phyloP scores from a whole-genome alignment of 768 basidiomycete genomes.

The Lactarius hengduanensis region DNA sequence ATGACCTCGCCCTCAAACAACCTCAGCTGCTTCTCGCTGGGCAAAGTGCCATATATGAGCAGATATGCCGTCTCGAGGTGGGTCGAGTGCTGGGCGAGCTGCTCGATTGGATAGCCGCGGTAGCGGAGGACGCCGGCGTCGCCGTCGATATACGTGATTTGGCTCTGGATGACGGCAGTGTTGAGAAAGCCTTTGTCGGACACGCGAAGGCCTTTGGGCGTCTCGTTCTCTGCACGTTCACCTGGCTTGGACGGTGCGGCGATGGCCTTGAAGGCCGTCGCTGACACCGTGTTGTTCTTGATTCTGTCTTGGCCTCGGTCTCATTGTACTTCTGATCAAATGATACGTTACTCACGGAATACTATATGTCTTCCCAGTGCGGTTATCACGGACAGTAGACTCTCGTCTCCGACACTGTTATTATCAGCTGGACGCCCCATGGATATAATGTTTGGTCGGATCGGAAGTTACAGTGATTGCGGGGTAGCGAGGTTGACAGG shows the following conservation, averaged over 20 bases:
- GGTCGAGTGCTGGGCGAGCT: constrained; percentile 74
- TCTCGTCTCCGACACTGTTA: constrained; percentile 23
- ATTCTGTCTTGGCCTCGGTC: constrained; percentile 48
- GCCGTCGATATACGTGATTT: constrained; percentile 91
- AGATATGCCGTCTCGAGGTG: constrained; percentile 87
- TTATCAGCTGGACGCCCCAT: constrained; percentile 24
- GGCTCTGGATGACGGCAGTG: constrained; percentile 74
- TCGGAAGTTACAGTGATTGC: background rate
- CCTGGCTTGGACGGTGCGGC: constrained; percentile 53
- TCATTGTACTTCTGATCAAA: background rate
- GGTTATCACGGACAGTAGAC: constrained; percentile 72
- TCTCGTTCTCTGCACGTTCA: constrained; percentile 80
- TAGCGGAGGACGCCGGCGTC: constrained; percentile 73
- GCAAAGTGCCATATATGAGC: constrained; percentile 84
- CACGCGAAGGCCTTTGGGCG: constrained; percentile 76
- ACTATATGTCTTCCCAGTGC: constrained; percentile 75
- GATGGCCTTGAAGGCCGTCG: constrained; percentile 79
- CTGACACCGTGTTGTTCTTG: constrained; percentile 72
- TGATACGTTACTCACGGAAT: constrained; percentile 56
- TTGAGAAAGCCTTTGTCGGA: constrained; percentile 81
- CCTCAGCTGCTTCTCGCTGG: constrained; percentile 55
- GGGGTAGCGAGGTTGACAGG: background rate
- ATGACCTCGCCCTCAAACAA: constrained; percentile 74
- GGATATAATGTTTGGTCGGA: background rate
- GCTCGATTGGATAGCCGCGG: constrained; percentile 90